phyloP scores from a whole-genome alignment of 495 filamentous ascomycete genomes.

The Rhypophila decipiens region DNA sequence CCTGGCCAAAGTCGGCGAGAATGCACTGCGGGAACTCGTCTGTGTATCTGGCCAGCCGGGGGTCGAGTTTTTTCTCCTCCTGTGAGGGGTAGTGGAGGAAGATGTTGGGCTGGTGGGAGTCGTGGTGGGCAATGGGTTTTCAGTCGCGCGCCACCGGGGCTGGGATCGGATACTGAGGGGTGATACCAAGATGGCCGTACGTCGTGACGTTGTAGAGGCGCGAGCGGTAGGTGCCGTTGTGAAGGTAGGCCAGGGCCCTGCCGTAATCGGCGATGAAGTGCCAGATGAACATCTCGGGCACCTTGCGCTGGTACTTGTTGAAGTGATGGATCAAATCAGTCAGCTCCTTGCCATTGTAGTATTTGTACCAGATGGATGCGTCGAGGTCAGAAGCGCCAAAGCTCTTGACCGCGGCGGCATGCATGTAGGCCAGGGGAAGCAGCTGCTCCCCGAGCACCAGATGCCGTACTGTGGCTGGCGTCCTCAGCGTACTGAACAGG shows the following conservation, averaged over 20 bases:
- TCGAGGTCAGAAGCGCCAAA: too few species aligned
- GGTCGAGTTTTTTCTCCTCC: conserved; percentile 5
- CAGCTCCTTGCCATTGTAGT: conserved; percentile 13
- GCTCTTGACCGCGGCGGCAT: too few species aligned
- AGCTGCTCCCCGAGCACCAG: too few species aligned
- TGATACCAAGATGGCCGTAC: too few species aligned
- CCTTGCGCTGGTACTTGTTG: rapidly evolving
- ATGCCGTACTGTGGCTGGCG: too few species aligned
- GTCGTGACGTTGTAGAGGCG: background rate
- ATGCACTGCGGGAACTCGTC: conserved; percentile 6
- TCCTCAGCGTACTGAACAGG: too few species aligned
- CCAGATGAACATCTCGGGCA: conserved; percentile 18
- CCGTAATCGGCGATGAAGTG: conserved; percentile 11
- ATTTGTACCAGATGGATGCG: conserved; percentile 12
- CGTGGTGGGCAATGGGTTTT: conserved; percentile 1
- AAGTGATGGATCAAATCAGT: background rate
- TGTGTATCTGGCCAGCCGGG: background rate
- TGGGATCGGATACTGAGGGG: too few species aligned
- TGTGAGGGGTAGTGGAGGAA: conserved; percentile 12
- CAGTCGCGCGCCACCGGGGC: background rate
- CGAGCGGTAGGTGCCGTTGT: conserved; percentile 2
- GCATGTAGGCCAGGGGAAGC: too few species aligned
- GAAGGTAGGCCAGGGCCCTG: conserved; percentile 5
- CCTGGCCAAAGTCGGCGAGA: background rate
- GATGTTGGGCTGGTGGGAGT: conserved; percentile 3